These are phyloP conservation scores for Biscogniauxia sp. DNA, from an alignment of 2,329 filamentous ascomycete species.

Conservation along the genomic window DNA sequence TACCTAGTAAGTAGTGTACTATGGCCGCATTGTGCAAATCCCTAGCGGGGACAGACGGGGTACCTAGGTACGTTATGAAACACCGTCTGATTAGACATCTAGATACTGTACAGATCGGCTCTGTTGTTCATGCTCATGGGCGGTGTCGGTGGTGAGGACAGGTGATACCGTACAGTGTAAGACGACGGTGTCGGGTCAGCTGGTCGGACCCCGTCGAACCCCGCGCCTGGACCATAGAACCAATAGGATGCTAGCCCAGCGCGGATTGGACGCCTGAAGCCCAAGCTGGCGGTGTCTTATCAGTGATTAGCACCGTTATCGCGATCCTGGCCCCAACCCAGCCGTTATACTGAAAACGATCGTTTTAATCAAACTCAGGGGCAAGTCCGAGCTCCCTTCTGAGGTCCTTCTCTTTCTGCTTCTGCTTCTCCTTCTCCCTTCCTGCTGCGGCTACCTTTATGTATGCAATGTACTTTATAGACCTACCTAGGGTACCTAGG, in stretches of 20 bases:
- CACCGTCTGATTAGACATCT: not conserved
- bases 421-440: not conserved
- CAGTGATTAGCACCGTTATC: not conserved
- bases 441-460: too few relatives aligned
- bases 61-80: not conserved
- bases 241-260: not conserved
- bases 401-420: not conserved
- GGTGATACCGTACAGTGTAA: not conserved
- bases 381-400: not conserved
- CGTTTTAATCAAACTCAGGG: not conserved
- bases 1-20: too few relatives aligned
- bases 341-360: not conserved
- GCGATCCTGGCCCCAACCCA: not conserved
- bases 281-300: not conserved
- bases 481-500: too few relatives aligned
- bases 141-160: not conserved
- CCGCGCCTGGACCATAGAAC: not conserved
- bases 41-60: not conserved
- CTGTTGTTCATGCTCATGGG: not conserved
- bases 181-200: not conserved
- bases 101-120: not conserved
- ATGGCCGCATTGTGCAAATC: too few relatives aligned
- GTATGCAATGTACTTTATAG: too few relatives aligned
- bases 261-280: not conserved
- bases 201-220: not conserved